Conservation (phyloP, 768 basidiomycete species). For the Russula foetens region DNA sequence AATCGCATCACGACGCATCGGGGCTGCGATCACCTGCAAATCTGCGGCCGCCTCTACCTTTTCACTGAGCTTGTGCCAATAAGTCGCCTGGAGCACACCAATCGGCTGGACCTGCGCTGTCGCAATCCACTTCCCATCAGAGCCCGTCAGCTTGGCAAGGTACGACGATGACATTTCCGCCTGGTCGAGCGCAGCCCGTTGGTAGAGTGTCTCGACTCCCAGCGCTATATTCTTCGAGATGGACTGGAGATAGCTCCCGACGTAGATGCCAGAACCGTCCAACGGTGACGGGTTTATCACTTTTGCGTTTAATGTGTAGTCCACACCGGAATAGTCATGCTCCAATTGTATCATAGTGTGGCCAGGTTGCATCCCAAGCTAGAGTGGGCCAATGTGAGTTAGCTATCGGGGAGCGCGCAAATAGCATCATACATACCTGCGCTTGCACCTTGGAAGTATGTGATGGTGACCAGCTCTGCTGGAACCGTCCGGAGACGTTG, state of each 20-base stretch:
- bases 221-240: slow-evolving; percentile 83
- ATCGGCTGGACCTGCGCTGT: slow-evolving; percentile 80
- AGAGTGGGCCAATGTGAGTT: slow-evolving; percentile 19
- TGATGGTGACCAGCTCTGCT: slow-evolving; percentile 76
- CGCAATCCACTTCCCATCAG: slow-evolving; percentile 82
- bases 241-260: slow-evolving; percentile 89
- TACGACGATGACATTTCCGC: slow-evolving; percentile 68
- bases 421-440: slow-evolving; percentile 59
- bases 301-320: slow-evolving; percentile 81
- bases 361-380: slow-evolving; percentile 70
- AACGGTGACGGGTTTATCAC: slow-evolving; percentile 85
- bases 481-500: slow-evolving; percentile 78
- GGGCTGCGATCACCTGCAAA: slow-evolving; percentile 71
- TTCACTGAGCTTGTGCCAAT: slow-evolving; percentile 93
- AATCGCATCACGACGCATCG: slow-evolving; percentile 78
- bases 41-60: slow-evolving; percentile 98
- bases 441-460: slow-evolving; percentile 82
- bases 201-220: slow-evolving; percentile 79
- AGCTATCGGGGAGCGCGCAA: not conserved
- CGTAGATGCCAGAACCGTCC: slow-evolving; percentile 86
- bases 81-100: slow-evolving; percentile 83
- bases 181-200: slow-evolving; percentile 65
- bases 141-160: slow-evolving; percentile 68
- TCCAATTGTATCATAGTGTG: slow-evolving; percentile 92
- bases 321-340: slow-evolving; percentile 86